Percentiles rank a stretch among this genome's conserved stretches.
These are phyloP conservation scores for Phytophthora citricola DNA, from an alignment of 352 stramenopile genomes.

Conservation along the genomic window DNA sequence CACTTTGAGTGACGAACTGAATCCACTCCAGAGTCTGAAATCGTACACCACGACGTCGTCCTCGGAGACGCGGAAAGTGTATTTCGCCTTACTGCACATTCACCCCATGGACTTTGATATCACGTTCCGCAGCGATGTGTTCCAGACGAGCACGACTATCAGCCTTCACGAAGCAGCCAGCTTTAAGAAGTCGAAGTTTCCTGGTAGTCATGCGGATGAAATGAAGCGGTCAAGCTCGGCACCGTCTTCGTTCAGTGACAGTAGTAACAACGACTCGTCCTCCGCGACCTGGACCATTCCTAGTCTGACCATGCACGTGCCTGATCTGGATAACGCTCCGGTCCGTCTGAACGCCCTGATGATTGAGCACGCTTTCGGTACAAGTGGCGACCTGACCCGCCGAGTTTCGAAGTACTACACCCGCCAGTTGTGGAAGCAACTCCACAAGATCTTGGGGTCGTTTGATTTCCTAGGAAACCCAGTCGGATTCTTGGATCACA, in stretches of 20 bases:
- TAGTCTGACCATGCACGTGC: conserved; percentile 88
- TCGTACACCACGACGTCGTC: conserved; percentile 71
- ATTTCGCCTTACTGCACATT: conserved; percentile 89
- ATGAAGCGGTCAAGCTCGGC: conserved; percentile 38
- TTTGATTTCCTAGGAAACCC: conserved; percentile 91
- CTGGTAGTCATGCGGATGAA: conserved; percentile 30
- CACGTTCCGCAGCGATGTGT: conserved; percentile 89
- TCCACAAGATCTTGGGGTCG: conserved; percentile 89
- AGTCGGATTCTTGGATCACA: conserved; percentile 93
- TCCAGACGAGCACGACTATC: conserved; percentile 71
- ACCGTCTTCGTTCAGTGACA: conserved; percentile 31
- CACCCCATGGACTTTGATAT: conserved; percentile 90
- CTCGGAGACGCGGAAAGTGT: conserved; percentile 83
- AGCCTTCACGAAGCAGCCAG: conserved; percentile 62
- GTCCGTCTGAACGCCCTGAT: conserved; percentile 88
- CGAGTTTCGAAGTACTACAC: conserved; percentile 93
- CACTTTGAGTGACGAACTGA: conserved; percentile 76
- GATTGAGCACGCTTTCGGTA: conserved; percentile 91
- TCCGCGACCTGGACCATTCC: conserved; percentile 82
- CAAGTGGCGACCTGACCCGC: conserved; percentile 80
- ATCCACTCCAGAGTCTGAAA: conserved; percentile 78
- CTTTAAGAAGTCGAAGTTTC: conserved; percentile 51
- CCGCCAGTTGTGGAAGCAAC: conserved; percentile 87
- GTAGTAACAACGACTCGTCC: conserved; percentile 49
- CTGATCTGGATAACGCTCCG: conserved; percentile 88